A percentile compares a stretch with the other conserved stretches of the same genome.
Evolutionary conservation across 2,329 filamentous ascomycete genomes (phyloP).

Genomic region (Furcasterigmium furcatum): DNA sequence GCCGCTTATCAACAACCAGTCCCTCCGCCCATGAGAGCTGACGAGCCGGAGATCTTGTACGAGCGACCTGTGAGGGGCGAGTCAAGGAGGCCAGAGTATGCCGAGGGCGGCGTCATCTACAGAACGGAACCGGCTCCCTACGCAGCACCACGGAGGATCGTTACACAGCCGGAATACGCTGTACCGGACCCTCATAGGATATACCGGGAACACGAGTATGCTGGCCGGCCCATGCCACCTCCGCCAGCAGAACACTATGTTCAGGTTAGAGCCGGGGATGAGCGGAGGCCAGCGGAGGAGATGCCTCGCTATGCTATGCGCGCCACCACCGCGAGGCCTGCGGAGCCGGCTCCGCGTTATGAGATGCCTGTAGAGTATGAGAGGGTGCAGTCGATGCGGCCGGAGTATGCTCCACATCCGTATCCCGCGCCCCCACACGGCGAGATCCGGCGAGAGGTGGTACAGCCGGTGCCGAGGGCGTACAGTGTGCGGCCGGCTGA

Average conservation of each 20-base stretch:
- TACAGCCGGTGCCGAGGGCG: conserved; percentile 19
- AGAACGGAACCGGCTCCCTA: conserved; percentile 47
- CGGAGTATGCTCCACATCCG: conserved; percentile 34
- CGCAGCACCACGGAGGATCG: conserved; percentile 48
- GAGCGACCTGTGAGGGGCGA: conserved; percentile 58
- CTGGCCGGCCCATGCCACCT: conserved; percentile 41
- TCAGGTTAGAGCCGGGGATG: conserved; percentile 38
- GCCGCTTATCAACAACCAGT: conserved; percentile 48
- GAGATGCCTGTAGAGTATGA: conserved; percentile 38
- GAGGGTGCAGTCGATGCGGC: conserved; percentile 35
- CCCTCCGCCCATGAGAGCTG: conserved; percentile 38
- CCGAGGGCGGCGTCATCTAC: conserved; percentile 49
- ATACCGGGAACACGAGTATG: conserved; percentile 57
- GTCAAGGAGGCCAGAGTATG: conserved; percentile 45
- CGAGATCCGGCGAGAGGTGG: conserved; percentile 31
- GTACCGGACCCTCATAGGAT: conserved; percentile 46
- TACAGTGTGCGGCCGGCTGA: conserved; percentile 28
- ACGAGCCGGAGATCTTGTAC: conserved; percentile 59
- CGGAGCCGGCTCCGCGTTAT: conserved; percentile 35
- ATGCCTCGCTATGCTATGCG: conserved; percentile 49
- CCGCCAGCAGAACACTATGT: conserved; percentile 40
- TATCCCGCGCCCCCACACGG: conserved; percentile 35
- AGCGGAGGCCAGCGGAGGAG: conserved; percentile 40
- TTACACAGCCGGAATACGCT: conserved; percentile 61
- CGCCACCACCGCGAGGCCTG: conserved; percentile 56